A percentile compares a stretch with the other conserved stretches of the same genome.
These are phyloP conservation scores for Trebouxia sp. DNA, from an alignment of 139 green algal genomes.

Conservation along the genomic window DNA sequence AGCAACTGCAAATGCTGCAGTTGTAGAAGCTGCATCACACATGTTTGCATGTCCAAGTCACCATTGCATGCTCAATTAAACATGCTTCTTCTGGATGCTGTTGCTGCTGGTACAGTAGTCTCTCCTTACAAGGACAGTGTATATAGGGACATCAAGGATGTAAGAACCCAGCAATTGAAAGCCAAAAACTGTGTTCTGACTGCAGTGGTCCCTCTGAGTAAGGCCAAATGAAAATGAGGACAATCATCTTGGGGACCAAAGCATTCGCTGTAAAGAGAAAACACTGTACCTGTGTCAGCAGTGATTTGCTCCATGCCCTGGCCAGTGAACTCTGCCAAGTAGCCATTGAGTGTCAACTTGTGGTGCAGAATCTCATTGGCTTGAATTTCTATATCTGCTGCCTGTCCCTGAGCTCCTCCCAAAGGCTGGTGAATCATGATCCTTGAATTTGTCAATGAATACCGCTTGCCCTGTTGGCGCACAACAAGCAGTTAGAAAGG, in stretches of 20 bases:
- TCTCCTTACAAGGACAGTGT: not conserved
- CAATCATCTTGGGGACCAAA: too few relatives aligned
- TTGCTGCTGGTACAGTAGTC: too few relatives aligned
- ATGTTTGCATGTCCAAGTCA: not conserved
- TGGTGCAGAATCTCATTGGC: constrained; percentile 99
- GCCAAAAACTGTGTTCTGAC: not conserved
- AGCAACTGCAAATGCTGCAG: too few relatives aligned
- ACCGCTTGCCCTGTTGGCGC: constrained; percentile 91
- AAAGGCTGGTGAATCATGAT: constrained; percentile 99
- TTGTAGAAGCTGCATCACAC: too few relatives aligned
- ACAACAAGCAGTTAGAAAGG: too few relatives aligned
- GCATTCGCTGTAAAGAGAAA: not conserved
- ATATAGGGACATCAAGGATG: not conserved
- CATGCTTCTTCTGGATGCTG: too few relatives aligned
- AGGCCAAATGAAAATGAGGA: too few relatives aligned
- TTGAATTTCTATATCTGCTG: constrained; percentile 99
- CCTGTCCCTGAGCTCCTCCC: constrained; percentile 97
- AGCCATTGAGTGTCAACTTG: constrained; percentile 98
- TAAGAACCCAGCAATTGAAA: not conserved
- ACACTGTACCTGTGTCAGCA: constrained; percentile 73
- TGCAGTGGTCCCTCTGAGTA: too few relatives aligned
- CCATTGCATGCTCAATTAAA: too few relatives aligned
- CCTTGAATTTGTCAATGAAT: constrained; percentile 94
- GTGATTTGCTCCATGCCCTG: constrained; percentile 95
- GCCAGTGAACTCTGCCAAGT: constrained; percentile 96